Conservation (phyloP, 2,329 filamentous ascomycete genomes). For the Plectosphaerella plurivora region DNA sequence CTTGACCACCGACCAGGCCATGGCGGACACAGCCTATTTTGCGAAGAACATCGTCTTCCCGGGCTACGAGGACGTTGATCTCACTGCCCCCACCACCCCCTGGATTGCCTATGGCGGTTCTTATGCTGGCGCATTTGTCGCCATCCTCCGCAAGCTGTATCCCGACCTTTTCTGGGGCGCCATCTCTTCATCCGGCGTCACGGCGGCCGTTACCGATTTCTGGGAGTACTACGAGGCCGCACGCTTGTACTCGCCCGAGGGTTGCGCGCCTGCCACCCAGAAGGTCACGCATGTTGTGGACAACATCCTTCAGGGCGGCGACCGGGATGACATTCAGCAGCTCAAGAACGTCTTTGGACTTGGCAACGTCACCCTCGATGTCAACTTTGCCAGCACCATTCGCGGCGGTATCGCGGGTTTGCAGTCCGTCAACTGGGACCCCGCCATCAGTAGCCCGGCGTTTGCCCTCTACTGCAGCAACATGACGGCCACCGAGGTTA, state of each 20-base stretch:
- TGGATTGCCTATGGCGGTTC: constrained; percentile 82
- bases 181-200: constrained; percentile 78
- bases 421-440: constrained; percentile 51
- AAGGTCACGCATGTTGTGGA: constrained; percentile 48
- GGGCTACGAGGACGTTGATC: constrained; percentile 61
- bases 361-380: constrained; percentile 35
- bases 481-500: constrained; percentile 32
- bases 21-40: constrained; percentile 81
- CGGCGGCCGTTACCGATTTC: constrained; percentile 72
- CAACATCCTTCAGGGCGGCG: constrained; percentile 40
- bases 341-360: constrained; percentile 44
- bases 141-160: constrained; percentile 71
- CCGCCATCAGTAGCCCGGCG: constrained; percentile 30
- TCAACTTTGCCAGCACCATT: constrained; percentile 44
- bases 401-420: constrained; percentile 34
- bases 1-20: constrained; percentile 75
- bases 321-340: constrained; percentile 29
- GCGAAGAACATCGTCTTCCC: constrained; percentile 67
- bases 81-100: constrained; percentile 61
- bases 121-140: constrained; percentile 76
- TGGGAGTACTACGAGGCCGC: constrained; percentile 58
- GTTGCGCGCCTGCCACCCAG: constrained; percentile 62
- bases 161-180: constrained; percentile 74
- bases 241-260: constrained; percentile 42
- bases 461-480: constrained; percentile 46